Percentiles rank a stretch among this genome's conserved stretches.
Evolutionary conservation across 1,284 basidiomycete genomes (phyloP).

Genomic region (Trametes polyzona): DNA sequence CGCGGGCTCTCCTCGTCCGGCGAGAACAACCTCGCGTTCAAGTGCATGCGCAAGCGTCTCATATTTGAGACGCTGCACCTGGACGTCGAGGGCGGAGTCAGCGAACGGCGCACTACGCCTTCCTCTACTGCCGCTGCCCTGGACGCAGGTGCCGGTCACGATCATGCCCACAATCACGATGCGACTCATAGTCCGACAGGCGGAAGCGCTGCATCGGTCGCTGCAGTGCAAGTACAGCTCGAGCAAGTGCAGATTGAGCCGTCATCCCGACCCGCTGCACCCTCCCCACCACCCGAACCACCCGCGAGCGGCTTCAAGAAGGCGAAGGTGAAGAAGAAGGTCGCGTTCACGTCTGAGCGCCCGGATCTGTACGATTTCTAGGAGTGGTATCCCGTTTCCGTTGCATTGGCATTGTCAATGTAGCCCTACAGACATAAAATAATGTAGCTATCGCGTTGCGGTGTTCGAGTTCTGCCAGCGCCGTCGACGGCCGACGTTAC

Average conservation of each 20-base stretch:
- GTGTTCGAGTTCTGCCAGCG: not conserved
- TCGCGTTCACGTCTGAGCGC: constrained; percentile 69
- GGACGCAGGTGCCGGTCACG: constrained; percentile 26
- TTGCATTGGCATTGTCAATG: constrained; percentile 10
- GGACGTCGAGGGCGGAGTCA: constrained; percentile 90
- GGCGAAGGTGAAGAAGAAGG: constrained; percentile 65
- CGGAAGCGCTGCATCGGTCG: constrained; percentile 12
- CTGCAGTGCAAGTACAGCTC: constrained; percentile 35
- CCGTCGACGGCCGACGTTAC: not conserved
- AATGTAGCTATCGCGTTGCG: not conserved
- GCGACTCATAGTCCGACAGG: not conserved
- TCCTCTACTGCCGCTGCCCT: constrained; percentile 36
- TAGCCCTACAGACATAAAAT: constrained; percentile 15
- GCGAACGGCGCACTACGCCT: constrained; percentile 79
- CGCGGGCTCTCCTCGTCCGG: constrained; percentile 69
- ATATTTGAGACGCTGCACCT: constrained; percentile 93
- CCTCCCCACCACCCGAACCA: constrained; percentile 13
- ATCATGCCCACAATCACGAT: constrained; percentile 13
- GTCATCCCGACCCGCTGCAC: not conserved
- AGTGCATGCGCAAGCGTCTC: constrained; percentile 85
- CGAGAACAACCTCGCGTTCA: constrained; percentile 96
- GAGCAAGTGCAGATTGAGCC: constrained; percentile 26
- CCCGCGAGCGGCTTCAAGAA: constrained; percentile 39
- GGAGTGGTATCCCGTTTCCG: constrained; percentile 1
- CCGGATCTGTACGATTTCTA: constrained; percentile 68